These are phyloP conservation scores for Mortierella sp. DNA, from an alignment of 371 early-diverging fungal species.

Conservation along the genomic window DNA sequence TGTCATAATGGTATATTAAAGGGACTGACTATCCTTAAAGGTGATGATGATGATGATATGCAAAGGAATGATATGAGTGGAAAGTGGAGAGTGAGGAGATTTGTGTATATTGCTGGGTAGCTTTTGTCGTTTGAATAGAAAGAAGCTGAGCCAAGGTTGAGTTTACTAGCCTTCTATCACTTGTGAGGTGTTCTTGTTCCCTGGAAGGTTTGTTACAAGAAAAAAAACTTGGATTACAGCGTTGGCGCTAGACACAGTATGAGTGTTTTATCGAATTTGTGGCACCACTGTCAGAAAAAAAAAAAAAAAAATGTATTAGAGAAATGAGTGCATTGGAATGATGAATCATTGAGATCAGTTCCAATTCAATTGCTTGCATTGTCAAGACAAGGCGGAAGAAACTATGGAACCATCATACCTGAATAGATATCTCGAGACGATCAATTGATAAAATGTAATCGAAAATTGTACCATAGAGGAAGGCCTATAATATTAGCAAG, in stretches of 20 bases:
- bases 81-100: background rate
- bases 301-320: background rate
- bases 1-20: constrained; percentile 30
- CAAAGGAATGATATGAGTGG: background rate
- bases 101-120: background rate
- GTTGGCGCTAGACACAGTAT: background rate
- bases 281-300: background rate
- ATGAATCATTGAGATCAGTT: background rate
- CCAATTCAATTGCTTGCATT: background rate
- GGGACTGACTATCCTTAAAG: background rate
- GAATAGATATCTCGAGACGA: background rate
- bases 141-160: too few species aligned
- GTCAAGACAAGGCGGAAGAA: background rate
- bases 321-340: background rate
- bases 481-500: background rate
- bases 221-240: background rate
- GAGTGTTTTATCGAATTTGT: background rate
- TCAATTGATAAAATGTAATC: background rate
- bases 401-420: background rate
- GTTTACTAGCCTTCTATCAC: too few species aligned
- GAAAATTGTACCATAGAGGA: background rate
- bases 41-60: background rate
- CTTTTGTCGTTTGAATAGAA: background rate
- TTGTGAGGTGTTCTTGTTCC: background rate
- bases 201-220: background rate